phyloP scores from a whole-genome alignment of 768 basidiomycete genomes.

The Hericium rajendrae region DNA sequence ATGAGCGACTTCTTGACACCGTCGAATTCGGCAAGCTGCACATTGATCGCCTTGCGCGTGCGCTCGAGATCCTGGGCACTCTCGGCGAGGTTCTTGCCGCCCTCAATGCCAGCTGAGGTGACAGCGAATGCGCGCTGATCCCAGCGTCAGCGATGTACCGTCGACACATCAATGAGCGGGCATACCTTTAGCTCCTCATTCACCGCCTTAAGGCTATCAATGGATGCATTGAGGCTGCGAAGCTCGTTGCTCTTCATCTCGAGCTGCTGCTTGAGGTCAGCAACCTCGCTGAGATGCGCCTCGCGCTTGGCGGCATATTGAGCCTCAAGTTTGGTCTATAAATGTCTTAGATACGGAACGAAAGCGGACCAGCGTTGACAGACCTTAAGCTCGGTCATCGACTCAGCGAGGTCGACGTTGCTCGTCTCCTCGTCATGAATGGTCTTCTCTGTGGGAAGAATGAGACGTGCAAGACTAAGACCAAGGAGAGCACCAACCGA shows the following conservation, averaged over 20 bases:
- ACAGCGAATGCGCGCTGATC: slow-evolving; percentile 89
- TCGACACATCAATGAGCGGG: slow-evolving; percentile 3
- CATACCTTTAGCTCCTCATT: slow-evolving; percentile 96
- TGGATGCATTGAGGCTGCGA: slow-evolving; percentile 70
- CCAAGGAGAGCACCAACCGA: slow-evolving; percentile 43
- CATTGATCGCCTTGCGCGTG: slow-evolving; percentile 91
- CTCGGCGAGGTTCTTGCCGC: slow-evolving; percentile 93
- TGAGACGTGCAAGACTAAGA: slow-evolving; percentile 6
- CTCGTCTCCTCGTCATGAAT: slow-evolving; percentile 83
- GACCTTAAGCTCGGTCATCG: slow-evolving; percentile 88
- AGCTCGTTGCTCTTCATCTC: slow-evolving; percentile 80
- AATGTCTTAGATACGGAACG: slow-evolving; percentile 8
- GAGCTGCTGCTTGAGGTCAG: slow-evolving; percentile 82
- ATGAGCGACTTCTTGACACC: slow-evolving; percentile 97
- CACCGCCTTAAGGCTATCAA: slow-evolving; percentile 90
- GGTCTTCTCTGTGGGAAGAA: slow-evolving; percentile 61
- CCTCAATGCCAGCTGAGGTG: slow-evolving; percentile 94
- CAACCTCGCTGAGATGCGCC: slow-evolving; percentile 73
- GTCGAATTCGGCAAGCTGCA: slow-evolving; percentile 98
- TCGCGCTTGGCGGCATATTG: slow-evolving; percentile 93
- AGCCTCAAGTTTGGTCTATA: slow-evolving; percentile 83
- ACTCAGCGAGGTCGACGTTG: slow-evolving; percentile 73
- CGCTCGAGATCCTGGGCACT: slow-evolving; percentile 96
- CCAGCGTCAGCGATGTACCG: slow-evolving; percentile 6
- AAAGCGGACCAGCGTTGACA: slow-evolving; percentile 16